A percentile compares a stretch with the other conserved stretches of the same genome.
Conservation (phyloP, 257 asterid species). For the Datura wrightii region DNA sequence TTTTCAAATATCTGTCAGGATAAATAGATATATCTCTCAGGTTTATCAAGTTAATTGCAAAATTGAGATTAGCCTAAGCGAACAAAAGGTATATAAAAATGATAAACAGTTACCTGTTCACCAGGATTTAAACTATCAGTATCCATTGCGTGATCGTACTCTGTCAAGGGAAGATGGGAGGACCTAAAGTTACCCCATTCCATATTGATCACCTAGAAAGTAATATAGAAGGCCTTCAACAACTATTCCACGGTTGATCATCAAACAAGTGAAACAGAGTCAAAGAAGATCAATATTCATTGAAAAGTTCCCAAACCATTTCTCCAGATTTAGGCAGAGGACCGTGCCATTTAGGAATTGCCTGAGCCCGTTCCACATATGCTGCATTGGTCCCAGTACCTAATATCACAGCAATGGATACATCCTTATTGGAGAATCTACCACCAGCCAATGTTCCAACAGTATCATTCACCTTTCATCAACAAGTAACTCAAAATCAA, state of each 20-base stretch:
- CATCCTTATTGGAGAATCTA: slow-evolving; percentile 56
- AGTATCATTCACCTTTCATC: slow-evolving; percentile 72
- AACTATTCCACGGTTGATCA: slow-evolving; percentile 21
- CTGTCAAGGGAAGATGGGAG: slow-evolving; percentile 89
- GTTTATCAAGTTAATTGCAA: slow-evolving; percentile 23
- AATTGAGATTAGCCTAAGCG: not conserved
- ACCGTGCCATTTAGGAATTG: slow-evolving; percentile 74
- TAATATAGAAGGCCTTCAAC: slow-evolving; percentile 6
- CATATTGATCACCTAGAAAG: slow-evolving; percentile 82
- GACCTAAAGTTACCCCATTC: slow-evolving; percentile 97
- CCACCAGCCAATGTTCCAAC: slow-evolving; percentile 79
- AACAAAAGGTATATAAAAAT: not conserved
- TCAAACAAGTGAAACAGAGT: not conserved
- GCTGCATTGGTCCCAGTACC: slow-evolving; percentile 79
- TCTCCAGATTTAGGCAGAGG: slow-evolving; percentile 77
- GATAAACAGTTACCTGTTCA: slow-evolving; percentile 70
- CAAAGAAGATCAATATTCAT: slow-evolving; percentile 27
- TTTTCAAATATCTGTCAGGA: slow-evolving; percentile 75
- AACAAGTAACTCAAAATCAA: slow-evolving; percentile 30
- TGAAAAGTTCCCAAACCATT: slow-evolving; percentile 60
- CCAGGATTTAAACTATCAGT: slow-evolving; percentile 79
- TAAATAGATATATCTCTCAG: not conserved
- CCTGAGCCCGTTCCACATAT: slow-evolving; percentile 70
- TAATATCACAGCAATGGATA: slow-evolving; percentile 60
- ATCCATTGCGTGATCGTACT: slow-evolving; percentile 73